Evolutionary conservation across 1,139 yeast genomes (phyloP).

Genomic region (Yamadazyma triangularis): DNA sequence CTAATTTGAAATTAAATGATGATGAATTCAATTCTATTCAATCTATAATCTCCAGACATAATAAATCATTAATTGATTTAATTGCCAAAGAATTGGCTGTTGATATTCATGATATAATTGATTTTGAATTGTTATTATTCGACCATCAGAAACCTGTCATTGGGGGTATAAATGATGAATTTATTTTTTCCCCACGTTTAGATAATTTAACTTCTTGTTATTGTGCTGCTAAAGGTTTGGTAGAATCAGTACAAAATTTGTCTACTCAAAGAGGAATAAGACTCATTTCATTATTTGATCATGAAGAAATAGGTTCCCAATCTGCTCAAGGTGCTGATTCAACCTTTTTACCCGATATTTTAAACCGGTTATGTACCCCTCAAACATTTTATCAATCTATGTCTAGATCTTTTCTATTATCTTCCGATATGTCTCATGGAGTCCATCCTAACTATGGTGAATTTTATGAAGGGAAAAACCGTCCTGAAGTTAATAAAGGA

Average conservation of each 20-base stretch:
- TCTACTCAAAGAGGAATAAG: conserved; percentile 47
- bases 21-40: conserved; percentile 65
- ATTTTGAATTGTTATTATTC: conserved; percentile 82
- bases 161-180: conserved; percentile 89
- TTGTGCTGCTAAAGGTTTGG: conserved; percentile 69
- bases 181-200: conserved; percentile 87
- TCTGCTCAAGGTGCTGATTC: conserved; percentile 98
- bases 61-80: conserved; percentile 59
- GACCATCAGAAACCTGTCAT: conserved; percentile 80
- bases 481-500: conserved; percentile 79
- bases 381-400: conserved; percentile 54
- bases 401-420: conserved; percentile 80
- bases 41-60: conserved; percentile 69
- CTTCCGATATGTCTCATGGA: conserved; percentile 97
- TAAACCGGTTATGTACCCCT: conserved; percentile 56
- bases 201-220: conserved; percentile 89
- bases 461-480: conserved; percentile 72
- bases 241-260: conserved; percentile 47
- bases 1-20: conserved; percentile 37
- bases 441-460: conserved; percentile 86
- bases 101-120: conserved; percentile 57
- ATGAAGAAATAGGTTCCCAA: conserved; percentile 90
- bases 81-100: conserved; percentile 64
- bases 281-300: conserved; percentile 80
- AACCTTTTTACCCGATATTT: conserved; percentile 74